These are phyloP conservation scores for Hymenoscyphus albidus DNA, from an alignment of 2,329 filamentous ascomycete species.

Conservation along the genomic window DNA sequence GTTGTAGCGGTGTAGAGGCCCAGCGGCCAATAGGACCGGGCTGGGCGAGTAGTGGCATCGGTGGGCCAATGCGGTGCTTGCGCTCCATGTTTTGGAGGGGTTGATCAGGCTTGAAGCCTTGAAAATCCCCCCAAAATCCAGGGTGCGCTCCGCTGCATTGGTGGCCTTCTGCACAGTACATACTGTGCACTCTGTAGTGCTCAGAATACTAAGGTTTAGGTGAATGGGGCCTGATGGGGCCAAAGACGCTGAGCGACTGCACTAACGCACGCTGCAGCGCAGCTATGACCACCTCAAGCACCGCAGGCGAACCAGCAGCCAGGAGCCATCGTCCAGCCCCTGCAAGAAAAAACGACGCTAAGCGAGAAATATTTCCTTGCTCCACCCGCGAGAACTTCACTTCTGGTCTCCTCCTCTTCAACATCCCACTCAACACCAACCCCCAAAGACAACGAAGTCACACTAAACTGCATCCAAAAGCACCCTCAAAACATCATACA, in stretches of 20 bases:
- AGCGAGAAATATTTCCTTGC: conserved; percentile 24
- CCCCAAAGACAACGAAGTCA: conserved; percentile 63
- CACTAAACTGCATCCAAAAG: conserved; percentile 40
- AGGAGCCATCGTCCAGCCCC: background rate
- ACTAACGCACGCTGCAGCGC: too few species aligned
- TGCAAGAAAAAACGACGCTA: conserved; percentile 5
- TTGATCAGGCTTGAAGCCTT: background rate
- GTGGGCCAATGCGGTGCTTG: background rate
- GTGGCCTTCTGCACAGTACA: background rate
- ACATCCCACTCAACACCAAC: conserved; percentile 27
- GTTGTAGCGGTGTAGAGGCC: conserved; percentile 2
- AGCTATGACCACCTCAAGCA: too few species aligned
- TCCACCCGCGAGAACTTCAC: conserved; percentile 11
- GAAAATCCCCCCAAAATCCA: background rate
- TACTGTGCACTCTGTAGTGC: too few species aligned
- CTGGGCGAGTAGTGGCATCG: background rate
- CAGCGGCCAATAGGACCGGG: background rate
- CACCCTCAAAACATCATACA: conserved; percentile 22
- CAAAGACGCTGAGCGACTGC: too few species aligned
- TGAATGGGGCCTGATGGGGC: too few species aligned
- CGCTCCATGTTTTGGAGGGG: background rate
- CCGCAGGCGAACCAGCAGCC: background rate
- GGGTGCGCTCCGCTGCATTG: background rate
- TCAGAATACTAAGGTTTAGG: background rate
- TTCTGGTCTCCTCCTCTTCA: conserved; percentile 24